These are phyloP conservation scores for Monilinia vaccinii-corymbosi DNA, from an alignment of 2,329 filamentous ascomycete species.

Conservation along the genomic window DNA sequence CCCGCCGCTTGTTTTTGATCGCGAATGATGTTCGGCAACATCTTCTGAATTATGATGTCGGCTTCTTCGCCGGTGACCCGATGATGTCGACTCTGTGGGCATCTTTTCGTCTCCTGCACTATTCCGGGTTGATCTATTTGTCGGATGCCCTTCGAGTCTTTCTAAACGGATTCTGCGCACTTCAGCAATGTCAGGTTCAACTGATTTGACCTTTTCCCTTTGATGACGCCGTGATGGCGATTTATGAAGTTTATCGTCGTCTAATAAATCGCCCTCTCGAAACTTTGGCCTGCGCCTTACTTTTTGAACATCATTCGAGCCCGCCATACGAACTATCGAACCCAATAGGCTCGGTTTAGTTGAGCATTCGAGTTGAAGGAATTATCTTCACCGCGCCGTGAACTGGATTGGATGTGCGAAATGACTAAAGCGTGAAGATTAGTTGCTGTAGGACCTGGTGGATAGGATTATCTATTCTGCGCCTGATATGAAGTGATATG, in stretches of 20 bases:
- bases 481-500: neutral
- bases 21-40: conserved; percentile 17
- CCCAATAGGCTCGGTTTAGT: neutral
- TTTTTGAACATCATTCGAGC: neutral
- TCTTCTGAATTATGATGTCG: conserved; percentile 12
- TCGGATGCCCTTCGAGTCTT: conserved; percentile 21
- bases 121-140: conserved; percentile 10
- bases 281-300: conserved; percentile 18
- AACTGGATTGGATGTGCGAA: neutral
- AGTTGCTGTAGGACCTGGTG: conserved; percentile 18
- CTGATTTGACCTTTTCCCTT: conserved; percentile 13
- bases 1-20: conserved; percentile 6
- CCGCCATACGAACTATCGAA: neutral
- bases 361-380: neutral
- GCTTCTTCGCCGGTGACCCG: conserved; percentile 20
- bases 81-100: conserved; percentile 19
- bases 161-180: conserved; percentile 23
- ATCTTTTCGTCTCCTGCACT: conserved; percentile 17
- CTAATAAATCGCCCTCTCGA: conserved; percentile 18
- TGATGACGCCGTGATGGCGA: conserved; percentile 11
- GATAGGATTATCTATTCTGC: neutral
- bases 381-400: neutral
- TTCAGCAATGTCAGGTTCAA: conserved; percentile 18
- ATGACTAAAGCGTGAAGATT: conserved; percentile 16
- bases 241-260: conserved; percentile 14